Conservation (phyloP, 1,284 basidiomycete species). For the Pterulicium gracile region DNA sequence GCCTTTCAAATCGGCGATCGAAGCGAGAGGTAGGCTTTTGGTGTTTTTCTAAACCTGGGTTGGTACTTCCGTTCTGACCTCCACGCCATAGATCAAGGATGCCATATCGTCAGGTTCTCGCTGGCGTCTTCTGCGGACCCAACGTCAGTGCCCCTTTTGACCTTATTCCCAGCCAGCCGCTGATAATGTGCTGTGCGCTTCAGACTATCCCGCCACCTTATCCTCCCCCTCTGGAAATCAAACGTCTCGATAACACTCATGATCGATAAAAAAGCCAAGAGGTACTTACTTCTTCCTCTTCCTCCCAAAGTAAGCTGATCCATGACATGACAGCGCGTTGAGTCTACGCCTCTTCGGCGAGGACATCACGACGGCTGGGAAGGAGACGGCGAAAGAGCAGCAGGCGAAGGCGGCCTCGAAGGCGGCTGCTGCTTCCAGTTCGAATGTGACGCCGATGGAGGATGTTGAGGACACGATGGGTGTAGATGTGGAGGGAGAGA, state of each 20-base stretch:
- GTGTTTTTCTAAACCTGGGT: no score
- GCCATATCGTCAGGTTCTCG: slow-evolving; percentile 62
- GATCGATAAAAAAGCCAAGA: slow-evolving; percentile 93
- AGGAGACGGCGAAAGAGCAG: slow-evolving; percentile 12
- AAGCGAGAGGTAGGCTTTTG: slow-evolving; percentile 33
- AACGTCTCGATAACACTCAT: slow-evolving; percentile 78
- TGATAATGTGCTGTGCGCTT: no score
- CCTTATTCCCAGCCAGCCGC: slow-evolving; percentile 6
- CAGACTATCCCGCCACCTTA: slow-evolving; percentile 66
- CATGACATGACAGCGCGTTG: slow-evolving; percentile 39
- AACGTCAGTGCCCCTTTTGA: slow-evolving; percentile 30
- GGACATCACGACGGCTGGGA: slow-evolving; percentile 53
- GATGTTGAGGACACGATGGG: no score
- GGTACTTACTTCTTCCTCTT: slow-evolving; percentile 32
- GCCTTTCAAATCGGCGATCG: slow-evolving; percentile 41
- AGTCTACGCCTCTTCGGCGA: slow-evolving; percentile 71
- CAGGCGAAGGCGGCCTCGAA: not conserved
- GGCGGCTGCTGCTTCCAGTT: not conserved
- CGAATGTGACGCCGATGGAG: no score
- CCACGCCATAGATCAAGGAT: slow-evolving; percentile 57
- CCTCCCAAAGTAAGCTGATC: not conserved
- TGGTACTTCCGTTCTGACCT: slow-evolving; percentile 5
- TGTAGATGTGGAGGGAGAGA: no score
- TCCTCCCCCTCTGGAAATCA: slow-evolving; percentile 88
- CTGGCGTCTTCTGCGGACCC: slow-evolving; percentile 41